A percentile compares a stretch with the other conserved stretches of the same genome.
Evolutionary conservation across 768 basidiomycete species (phyloP).

Genomic region (Psilocybe cubensis): DNA sequence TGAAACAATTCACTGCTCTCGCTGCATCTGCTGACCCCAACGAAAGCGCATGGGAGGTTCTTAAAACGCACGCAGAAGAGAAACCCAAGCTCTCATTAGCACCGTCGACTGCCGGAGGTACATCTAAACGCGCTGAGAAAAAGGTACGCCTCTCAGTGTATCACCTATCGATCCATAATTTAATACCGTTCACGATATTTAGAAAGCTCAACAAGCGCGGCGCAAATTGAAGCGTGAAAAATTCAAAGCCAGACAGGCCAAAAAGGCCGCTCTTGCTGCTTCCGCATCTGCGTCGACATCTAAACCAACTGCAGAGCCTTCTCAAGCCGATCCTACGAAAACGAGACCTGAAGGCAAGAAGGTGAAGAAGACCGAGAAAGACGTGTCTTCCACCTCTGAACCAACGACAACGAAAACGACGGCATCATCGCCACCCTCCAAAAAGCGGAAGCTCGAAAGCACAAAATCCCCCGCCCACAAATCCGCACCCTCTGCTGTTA

Average conservation of each 20-base stretch:
- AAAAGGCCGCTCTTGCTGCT: constrained; percentile 7
- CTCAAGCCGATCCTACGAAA: background rate
- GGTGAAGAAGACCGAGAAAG: constrained; percentile 21
- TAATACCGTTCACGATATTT: background rate
- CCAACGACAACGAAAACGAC: background rate
- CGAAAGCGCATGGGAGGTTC: constrained; percentile 52
- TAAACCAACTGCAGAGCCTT: no score
- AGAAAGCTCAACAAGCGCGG: constrained; percentile 51
- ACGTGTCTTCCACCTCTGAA: background rate
- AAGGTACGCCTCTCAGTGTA: constrained; percentile 45
- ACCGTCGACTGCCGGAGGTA: constrained; percentile 20
- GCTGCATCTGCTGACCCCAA: constrained; percentile 42
- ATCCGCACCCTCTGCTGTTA: background rate
- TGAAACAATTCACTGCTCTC: constrained; percentile 50
- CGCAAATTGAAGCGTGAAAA: constrained; percentile 52
- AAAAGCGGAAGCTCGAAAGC: constrained; percentile 5
- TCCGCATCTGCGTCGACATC: background rate
- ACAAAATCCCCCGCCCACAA: background rate
- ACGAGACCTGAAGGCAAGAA: constrained; percentile 20
- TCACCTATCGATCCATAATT: background rate
- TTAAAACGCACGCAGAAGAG: constrained; percentile 29
- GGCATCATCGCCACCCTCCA: background rate
- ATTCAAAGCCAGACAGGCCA: constrained; percentile 10
- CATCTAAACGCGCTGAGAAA: constrained; percentile 66
- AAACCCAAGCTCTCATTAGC: constrained; percentile 28